Percentiles rank a stretch among this genome's conserved stretches.
Conservation (phyloP, 257 asterid species). For the Solanum medicagineum region DNA sequence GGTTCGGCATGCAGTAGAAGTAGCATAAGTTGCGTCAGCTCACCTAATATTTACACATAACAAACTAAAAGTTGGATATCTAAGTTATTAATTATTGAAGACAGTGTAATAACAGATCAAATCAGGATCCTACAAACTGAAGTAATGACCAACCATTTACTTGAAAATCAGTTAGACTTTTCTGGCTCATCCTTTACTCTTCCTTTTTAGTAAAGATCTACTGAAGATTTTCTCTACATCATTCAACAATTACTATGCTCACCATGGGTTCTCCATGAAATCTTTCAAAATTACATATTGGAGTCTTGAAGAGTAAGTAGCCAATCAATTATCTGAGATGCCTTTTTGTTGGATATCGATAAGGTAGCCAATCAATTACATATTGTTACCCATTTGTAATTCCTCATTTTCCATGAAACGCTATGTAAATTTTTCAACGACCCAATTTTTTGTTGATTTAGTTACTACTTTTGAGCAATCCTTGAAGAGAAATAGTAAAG, state of each 20-base stretch:
- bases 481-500: no score
- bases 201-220: not conserved
- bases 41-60: not conserved
- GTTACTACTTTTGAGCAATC: no score
- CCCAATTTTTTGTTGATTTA: no score
- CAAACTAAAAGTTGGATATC: not conserved
- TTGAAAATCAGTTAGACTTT: not conserved
- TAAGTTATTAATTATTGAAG: not conserved
- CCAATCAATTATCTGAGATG: conserved; percentile 43
- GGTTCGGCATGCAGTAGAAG: not conserved
- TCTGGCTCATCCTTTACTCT: not conserved
- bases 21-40: not conserved
- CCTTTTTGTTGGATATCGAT: conserved; percentile 1
- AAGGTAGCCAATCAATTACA: no score
- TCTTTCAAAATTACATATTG: conserved; percentile 35
- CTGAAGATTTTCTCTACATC: not conserved
- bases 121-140: not conserved
- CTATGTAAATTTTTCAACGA: no score
- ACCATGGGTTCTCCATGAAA: conserved; percentile 34
- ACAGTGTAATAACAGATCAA: not conserved
- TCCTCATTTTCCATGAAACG: no score
- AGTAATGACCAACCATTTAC: conserved; percentile 2
- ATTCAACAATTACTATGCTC: conserved; percentile 11
- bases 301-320: conserved; percentile 38
- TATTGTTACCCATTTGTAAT: no score